Evolutionary conservation across 305 asterid species (phyloP), one percentile per base, ranked within the genome.

Genomic region (Fraxinus angustifolia): DNA sequence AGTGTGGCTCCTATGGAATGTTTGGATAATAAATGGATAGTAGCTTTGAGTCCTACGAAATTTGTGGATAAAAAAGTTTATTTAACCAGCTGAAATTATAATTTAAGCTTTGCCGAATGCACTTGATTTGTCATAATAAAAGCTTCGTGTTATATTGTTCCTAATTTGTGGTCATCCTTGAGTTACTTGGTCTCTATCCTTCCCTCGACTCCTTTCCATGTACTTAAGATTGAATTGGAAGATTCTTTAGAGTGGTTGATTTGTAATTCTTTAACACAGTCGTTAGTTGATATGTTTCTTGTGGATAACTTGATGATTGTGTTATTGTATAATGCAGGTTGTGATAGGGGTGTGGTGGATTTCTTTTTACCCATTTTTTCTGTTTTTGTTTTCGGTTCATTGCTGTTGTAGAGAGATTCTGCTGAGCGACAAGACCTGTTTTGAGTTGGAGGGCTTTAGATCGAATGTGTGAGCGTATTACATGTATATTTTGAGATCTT

Each of bases 401-500:
- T 88, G 80, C 85, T 89, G 88, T 85, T 87, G 79, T 91, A 83
- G 85, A 84, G 84, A 79, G 85, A 84, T 76, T 77, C 82, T 67
- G 86, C 56, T 58, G 87, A 84, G 71, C 80, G 77, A 42, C 40
- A 77, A 85, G 86, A 21, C 85, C 72, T 82, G 79, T 80, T 80
- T 80, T 74, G 83, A 84, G 80, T 85, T 86, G 70, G 84, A 78
- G 82, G 85, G 83, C 85, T 82, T 81, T 82, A 79, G 86, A 80
- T 83, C 80, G 84, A 62, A 77, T 76, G 68, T 84, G 70, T 50
- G 86, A 83, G 82, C 75, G 81, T 84, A 83, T 85, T 82, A 36
- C 81, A 62, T 90, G 89, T 91, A 91, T 87, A 85, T 89, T 78
- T 85, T 83, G 88, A 83, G 88, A 83, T 86, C 84, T 83, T 80